Percentiles rank a stretch among this genome's conserved stretches.
These are phyloP conservation scores for Adansonia digitata DNA, from an alignment of 345 rosid genomes.

Conservation along the genomic window DNA sequence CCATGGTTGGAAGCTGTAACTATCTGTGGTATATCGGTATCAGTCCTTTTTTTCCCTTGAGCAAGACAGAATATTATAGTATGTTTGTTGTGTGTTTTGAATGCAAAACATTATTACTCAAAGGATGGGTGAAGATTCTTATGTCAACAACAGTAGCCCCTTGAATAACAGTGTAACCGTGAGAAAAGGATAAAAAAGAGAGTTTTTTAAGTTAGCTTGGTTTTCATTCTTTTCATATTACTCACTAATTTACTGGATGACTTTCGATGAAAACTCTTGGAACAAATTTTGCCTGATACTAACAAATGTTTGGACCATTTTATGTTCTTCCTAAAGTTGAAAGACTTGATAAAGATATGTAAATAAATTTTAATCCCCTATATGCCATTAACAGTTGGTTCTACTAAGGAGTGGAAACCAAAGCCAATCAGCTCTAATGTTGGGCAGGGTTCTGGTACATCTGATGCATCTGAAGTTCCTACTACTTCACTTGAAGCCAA, in stretches of 20 bases:
- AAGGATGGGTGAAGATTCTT: background rate
- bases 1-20: background rate
- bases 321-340: constrained; percentile 6
- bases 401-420: constrained; percentile 8
- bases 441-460: too few relatives aligned
- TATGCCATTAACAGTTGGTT: constrained; percentile 42
- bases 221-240: background rate
- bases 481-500: constrained; percentile 30
- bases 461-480: too few relatives aligned
- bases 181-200: background rate
- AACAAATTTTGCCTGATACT: background rate
- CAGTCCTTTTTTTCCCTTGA: background rate
- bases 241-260: too few relatives aligned
- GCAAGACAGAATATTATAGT: background rate
- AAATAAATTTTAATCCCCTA: constrained; percentile 6
- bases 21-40: background rate
- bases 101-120: background rate
- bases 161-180: background rate
- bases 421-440: too few relatives aligned
- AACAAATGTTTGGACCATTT: constrained; percentile 6
- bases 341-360: constrained; percentile 13
- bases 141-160: background rate
- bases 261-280: too few relatives aligned
- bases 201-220: background rate
- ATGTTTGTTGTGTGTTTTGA: background rate